A percentile compares a stretch with the other conserved stretches of the same genome.
phyloP scores from a whole-genome alignment of 208 protist genomes.

The Strigomonas culicis region DNA sequence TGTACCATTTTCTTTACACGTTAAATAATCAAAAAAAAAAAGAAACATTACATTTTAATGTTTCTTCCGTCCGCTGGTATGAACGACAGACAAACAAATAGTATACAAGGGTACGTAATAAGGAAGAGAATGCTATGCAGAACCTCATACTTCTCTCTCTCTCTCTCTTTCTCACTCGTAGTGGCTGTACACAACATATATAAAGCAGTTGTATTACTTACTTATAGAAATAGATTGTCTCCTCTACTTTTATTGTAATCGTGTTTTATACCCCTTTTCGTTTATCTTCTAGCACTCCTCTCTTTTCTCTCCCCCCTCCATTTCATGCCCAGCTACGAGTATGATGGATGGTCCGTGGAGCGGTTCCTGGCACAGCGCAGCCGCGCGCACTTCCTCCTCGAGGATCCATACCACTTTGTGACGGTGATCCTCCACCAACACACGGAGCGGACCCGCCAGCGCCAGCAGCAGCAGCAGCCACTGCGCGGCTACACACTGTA shows the following conservation, averaged over 20 bases:
- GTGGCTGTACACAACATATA: not conserved
- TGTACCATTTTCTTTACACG: not conserved
- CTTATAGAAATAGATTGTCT: too few species aligned
- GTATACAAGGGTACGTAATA: not conserved
- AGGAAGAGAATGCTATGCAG: not conserved
- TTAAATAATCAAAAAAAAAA: not conserved
- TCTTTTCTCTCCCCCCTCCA: not conserved
- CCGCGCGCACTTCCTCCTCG: constrained; percentile 79
- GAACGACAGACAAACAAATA: not conserved
- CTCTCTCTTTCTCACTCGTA: not conserved
- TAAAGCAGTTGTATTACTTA: not conserved
- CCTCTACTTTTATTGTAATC: constrained; percentile 5
- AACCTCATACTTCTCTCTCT: not conserved
- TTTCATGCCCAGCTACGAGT: constrained; percentile 36
- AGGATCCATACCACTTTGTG: constrained; percentile 76
- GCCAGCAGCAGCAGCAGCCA: not conserved
- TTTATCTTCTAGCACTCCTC: not conserved
- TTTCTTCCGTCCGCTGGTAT: not conserved
- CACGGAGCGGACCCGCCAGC: constrained; percentile 3
- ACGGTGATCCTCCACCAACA: constrained; percentile 59
- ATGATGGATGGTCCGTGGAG: constrained; percentile 81
- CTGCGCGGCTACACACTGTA: constrained; percentile 31
- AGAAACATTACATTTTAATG: not conserved
- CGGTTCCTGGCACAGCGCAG: constrained; percentile 59
- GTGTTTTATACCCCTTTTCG: not conserved